These are phyloP conservation scores for Colletotrichum higginsianum DNA, from an alignment of 2,329 filamentous ascomycete species.

Conservation along the genomic window DNA sequence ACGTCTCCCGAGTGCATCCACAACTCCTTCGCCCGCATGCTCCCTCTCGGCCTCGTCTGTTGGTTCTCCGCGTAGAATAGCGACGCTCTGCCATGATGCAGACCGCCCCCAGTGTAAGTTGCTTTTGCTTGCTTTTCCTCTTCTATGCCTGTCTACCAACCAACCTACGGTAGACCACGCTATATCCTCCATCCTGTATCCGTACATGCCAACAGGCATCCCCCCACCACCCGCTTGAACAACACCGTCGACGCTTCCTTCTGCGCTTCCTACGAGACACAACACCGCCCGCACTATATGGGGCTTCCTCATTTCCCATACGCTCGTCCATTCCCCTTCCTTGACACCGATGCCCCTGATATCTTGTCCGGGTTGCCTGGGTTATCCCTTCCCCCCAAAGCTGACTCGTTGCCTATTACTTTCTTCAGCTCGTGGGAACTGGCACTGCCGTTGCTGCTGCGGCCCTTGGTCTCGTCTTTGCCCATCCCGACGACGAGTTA, in stretches of 20 bases:
- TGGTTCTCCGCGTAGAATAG: constrained; percentile 53
- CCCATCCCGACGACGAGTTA: constrained; percentile 63
- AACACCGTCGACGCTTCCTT: constrained; percentile 12
- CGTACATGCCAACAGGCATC: constrained; percentile 35
- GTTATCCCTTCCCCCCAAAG: constrained; percentile 16
- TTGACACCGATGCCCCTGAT: constrained; percentile 37
- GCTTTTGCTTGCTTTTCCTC: neutral
- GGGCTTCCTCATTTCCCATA: constrained; percentile 34
- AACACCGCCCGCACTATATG: constrained; percentile 6
- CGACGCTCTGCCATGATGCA: constrained; percentile 64
- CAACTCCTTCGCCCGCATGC: constrained; percentile 42
- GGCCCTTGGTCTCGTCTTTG: constrained; percentile 72
- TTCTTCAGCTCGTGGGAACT: constrained; percentile 70
- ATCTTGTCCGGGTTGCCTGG: constrained; percentile 22
- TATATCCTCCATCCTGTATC: constrained; percentile 22
- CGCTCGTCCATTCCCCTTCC: constrained; percentile 18
- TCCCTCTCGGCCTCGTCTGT: constrained; percentile 18
- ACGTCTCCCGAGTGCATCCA: constrained; percentile 38
- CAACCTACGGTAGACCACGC: too few species aligned
- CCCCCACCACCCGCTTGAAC: constrained; percentile 25
- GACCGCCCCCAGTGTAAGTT: constrained; percentile 67
- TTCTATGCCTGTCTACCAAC: neutral
- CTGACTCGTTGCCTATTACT: constrained; percentile 27
- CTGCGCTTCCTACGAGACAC: constrained; percentile 7
- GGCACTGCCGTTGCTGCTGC: constrained; percentile 74